These are phyloP conservation scores for Trichoderma lentiforme DNA, from an alignment of 2,329 filamentous ascomycete species.

Conservation along the genomic window DNA sequence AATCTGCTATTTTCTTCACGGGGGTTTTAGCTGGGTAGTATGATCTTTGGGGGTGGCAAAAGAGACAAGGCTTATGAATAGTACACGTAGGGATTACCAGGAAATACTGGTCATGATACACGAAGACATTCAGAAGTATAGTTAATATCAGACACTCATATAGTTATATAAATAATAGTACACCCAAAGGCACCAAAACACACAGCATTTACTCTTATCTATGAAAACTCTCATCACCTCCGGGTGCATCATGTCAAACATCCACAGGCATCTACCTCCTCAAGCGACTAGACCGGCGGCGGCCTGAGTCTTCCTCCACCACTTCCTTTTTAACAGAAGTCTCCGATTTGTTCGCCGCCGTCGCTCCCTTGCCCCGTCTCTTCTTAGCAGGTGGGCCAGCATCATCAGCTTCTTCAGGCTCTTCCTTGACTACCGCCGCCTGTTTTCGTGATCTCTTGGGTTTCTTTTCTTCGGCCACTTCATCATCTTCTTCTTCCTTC, in stretches of 20 bases:
- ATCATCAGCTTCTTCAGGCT: slow-evolving; percentile 29
- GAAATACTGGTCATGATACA: not conserved
- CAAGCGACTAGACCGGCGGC: slow-evolving; percentile 31
- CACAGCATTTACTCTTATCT: not conserved
- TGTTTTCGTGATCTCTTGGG: slow-evolving; percentile 28
- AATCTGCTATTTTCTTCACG: not conserved
- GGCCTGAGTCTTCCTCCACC: slow-evolving; percentile 6
- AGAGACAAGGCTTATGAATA: not conserved
- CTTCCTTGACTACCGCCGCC: slow-evolving; percentile 22
- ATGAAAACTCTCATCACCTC: too few relatives aligned
- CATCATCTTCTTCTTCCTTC: slow-evolving; percentile 18
- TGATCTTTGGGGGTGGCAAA: not conserved
- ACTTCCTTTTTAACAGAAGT: not conserved
- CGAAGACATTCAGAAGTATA: not conserved
- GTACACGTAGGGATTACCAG: not conserved
- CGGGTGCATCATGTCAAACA: not conserved
- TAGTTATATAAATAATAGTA: not conserved
- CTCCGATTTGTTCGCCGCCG: slow-evolving; percentile 25
- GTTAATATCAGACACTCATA: not conserved
- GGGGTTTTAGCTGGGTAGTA: not conserved
- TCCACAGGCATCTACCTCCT: slow-evolving; percentile 20
- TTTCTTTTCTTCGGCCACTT: slow-evolving; percentile 13
- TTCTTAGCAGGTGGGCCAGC: slow-evolving; percentile 27
- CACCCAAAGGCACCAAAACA: not conserved
- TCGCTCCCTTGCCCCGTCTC: slow-evolving; percentile 21